Percentiles rank a stretch among this genome's conserved stretches.
Conservation (phyloP, 768 basidiomycete genomes). For the Boletus barrowsii region DNA sequence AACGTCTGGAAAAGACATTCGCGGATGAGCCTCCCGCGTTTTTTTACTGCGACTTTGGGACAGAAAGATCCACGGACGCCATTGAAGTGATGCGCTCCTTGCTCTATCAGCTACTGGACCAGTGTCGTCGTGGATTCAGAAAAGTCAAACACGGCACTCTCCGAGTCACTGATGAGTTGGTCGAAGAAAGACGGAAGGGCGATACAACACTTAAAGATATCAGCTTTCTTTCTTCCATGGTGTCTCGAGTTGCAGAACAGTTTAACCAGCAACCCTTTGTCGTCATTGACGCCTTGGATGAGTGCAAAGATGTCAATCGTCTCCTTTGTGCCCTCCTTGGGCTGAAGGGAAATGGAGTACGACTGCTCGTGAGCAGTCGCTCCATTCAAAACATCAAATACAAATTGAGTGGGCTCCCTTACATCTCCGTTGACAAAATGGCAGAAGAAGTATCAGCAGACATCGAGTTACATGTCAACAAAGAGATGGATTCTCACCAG, state of each 20-base stretch:
- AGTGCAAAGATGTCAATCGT: constrained; percentile 8
- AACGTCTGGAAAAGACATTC: not conserved
- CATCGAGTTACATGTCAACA: constrained; percentile 13
- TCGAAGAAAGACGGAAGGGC: not conserved
- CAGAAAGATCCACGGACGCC: not conserved
- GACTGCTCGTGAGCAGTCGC: constrained; percentile 18
- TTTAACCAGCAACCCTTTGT: constrained; percentile 3
- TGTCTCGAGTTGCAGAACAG: not conserved
- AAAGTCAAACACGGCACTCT: no score
- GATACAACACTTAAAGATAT: not conserved
- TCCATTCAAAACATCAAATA: constrained; percentile 9
- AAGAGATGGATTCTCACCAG: constrained; percentile 8
- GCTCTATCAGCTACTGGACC: constrained; percentile 7
- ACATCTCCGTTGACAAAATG: constrained; percentile 12
- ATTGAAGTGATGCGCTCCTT: constrained; percentile 14
- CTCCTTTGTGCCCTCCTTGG: constrained; percentile 10
- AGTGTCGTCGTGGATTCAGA: no score
- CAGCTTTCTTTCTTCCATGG: constrained; percentile 1
- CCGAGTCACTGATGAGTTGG: not conserved
- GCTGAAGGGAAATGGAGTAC: constrained; percentile 1
- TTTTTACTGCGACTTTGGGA: constrained; percentile 22
- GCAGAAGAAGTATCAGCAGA: not conserved
- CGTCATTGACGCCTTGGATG: constrained; percentile 21
- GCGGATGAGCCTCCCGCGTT: not conserved
- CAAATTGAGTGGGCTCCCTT: not conserved